Evolutionary conservation across 345 rosid genomes (phyloP), one percentile per base, ranked within the genome.

Genomic region (Euclidium syriacum): DNA sequence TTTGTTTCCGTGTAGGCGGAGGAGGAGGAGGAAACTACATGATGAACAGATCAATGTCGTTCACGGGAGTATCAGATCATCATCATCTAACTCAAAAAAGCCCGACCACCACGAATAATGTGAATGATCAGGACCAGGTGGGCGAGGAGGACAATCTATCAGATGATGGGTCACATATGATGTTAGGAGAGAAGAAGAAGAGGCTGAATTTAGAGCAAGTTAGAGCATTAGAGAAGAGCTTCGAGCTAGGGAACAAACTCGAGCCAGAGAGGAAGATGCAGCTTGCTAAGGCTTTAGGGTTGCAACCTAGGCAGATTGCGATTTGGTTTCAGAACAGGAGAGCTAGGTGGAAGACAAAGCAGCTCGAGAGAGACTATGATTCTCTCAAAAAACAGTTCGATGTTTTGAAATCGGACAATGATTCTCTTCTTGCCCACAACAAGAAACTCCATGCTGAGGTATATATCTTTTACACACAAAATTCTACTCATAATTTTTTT

Each of bases 31-130:
- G 75, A 57, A 77, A 75, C 41, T 83, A 81, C 73, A 55, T 83
- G 89, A 80, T 83, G 85, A 87, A 85, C 82, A 85, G 87, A 78
- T 87, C 95, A 10, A 70, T 83, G 84, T 87, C 89, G 1, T 83
- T 87, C 69, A 80, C 85, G 0, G 95, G 87, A 40, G 53, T 74
- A 41, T 14, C 73, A 60, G 73, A 69, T 24, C 61, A 60, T 22
- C 67, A 59, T 60, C 83, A 83, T 55, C 38, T 62, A 47, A 38
- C 58, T 44, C 52, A 62, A 22, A 70, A 70, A 40, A 70, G 58
- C 29, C 63, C 52, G 10, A 62, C 55, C 30, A 15, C 58, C 7
- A 70, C 64, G 7, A 62, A 47, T 34, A 52, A 64, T 53, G 51
- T 62, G 56, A 55, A 70, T 47, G 58, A 70, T 62, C 73, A 62